These are phyloP conservation scores for Cryptococcus neoformans DNA, from an alignment of 1,284 basidiomycete genomes.

Conservation along the genomic window DNA sequence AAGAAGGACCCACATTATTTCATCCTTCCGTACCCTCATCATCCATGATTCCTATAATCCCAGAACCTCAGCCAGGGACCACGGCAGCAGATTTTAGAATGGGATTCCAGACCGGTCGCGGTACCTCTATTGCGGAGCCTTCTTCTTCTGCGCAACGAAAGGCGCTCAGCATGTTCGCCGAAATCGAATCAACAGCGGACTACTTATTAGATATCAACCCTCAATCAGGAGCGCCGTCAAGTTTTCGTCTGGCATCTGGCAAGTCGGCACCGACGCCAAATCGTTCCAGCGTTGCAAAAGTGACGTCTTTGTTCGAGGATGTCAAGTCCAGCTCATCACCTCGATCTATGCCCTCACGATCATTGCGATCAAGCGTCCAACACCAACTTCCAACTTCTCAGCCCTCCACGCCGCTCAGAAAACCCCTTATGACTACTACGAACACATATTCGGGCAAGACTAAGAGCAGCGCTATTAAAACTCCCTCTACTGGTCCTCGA, in stretches of 20 bases:
- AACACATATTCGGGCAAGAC: slow-evolving; percentile 22
- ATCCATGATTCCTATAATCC: slow-evolving; percentile 10
- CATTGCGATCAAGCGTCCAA: neutral
- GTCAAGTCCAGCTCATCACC: neutral
- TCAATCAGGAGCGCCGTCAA: too few relatives aligned
- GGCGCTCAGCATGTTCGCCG: neutral
- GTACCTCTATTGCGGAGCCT: slow-evolving; percentile 14
- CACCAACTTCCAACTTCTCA: neutral
- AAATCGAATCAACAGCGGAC: neutral
- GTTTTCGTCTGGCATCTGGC: slow-evolving; percentile 15
- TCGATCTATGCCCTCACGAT: neutral
- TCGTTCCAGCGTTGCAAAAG: slow-evolving; percentile 2
- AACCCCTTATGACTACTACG: slow-evolving; percentile 25
- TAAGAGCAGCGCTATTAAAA: slow-evolving; percentile 26
- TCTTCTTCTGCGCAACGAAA: slow-evolving; percentile 10
- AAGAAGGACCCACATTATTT: neutral
- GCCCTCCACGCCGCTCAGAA: slow-evolving; percentile 20
- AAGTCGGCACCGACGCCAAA: neutral
- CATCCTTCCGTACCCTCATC: slow-evolving; percentile 12
- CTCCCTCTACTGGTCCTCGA: slow-evolving; percentile 24
- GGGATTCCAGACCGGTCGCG: slow-evolving; percentile 20
- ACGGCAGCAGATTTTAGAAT: neutral
- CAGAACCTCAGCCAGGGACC: neutral
- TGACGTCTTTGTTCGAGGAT: slow-evolving; percentile 3
- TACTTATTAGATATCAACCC: too few relatives aligned